phyloP scores from a whole-genome alignment of 441 rosid species.

The Mallotus repandus region DNA sequence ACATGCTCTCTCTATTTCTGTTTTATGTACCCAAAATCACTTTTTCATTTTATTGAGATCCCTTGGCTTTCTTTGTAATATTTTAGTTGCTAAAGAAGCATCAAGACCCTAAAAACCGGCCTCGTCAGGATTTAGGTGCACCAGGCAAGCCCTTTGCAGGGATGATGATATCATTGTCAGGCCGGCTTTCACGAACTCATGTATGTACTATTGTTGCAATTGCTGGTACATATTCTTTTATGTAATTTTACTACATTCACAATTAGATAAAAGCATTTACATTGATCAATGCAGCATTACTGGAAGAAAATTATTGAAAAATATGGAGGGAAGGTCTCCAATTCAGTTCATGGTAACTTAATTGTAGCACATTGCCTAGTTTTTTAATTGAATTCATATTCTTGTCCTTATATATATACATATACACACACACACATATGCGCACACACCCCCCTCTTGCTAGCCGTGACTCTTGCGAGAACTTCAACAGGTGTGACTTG shows the following conservation, averaged over 20 bases:
- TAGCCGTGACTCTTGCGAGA: neutral
- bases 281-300: slow-evolving; percentile 43
- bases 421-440: too few species aligned
- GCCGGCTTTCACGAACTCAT: slow-evolving; percentile 70
- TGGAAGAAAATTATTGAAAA: slow-evolving; percentile 59
- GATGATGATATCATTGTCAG: slow-evolving; percentile 63
- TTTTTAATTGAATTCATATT: neutral
- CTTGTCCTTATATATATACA: neutral
- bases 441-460: too few species aligned
- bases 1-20: neutral
- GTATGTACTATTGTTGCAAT: slow-evolving; percentile 28
- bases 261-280: neutral
- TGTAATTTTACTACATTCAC: neutral
- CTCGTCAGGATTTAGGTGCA: slow-evolving; percentile 36
- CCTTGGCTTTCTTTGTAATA: neutral
- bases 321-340: slow-evolving; percentile 67
- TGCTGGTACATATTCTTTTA: neutral
- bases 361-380: neutral
- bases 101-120: slow-evolving; percentile 51
- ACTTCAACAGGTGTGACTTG: slow-evolving; percentile 45
- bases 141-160: slow-evolving; percentile 61
- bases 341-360: slow-evolving; percentile 47
- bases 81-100: slow-evolving; percentile 48
- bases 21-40: neutral
- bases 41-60: neutral